Evolutionary conservation across 257 asterid genomes (phyloP).

Genomic region (Catharanthus roseus): DNA sequence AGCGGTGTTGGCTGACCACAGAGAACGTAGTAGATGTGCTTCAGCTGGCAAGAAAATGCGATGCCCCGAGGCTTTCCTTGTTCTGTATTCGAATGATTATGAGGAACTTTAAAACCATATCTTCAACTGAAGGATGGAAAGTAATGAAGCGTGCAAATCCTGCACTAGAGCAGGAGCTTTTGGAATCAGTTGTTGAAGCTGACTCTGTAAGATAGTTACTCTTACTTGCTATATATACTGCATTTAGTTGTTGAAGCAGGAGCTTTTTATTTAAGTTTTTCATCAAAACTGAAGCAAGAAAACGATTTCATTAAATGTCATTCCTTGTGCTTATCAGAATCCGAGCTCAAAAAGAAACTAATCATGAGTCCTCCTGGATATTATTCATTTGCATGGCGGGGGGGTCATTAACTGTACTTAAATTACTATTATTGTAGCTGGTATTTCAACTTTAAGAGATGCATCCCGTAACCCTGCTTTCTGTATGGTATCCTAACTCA

Average conservation of each 20-base stretch:
- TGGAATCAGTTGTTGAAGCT: conserved; percentile 69
- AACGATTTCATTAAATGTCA: not conserved
- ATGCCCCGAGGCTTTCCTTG: conserved; percentile 59
- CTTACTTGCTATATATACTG: not conserved
- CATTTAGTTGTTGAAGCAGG: not conserved
- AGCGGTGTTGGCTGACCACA: conserved; percentile 49
- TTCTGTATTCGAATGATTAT: conserved; percentile 52
- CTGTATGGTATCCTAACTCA: too few species aligned
- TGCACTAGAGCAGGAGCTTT: conserved; percentile 71
- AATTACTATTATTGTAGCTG: too few species aligned
- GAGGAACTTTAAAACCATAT: conserved; percentile 60
- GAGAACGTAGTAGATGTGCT: conserved; percentile 73
- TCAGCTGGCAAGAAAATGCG: conserved; percentile 67
- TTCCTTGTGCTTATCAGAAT: not conserved
- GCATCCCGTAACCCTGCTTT: too few species aligned
- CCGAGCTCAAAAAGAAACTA: not conserved
- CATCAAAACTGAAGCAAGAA: not conserved
- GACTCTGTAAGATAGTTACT: conserved; percentile 62
- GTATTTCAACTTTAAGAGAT: too few species aligned
- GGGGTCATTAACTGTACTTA: too few species aligned
- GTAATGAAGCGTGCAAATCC: conserved; percentile 71
- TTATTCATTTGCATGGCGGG: not conserved
- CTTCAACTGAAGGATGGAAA: conserved; percentile 84
- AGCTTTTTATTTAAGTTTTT: too few species aligned
- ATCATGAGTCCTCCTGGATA: not conserved